Evolutionary conservation across 441 rosid species (phyloP), one percentile per base, ranked within the genome.

Genomic region (Cnidoscolus chayamansa): DNA sequence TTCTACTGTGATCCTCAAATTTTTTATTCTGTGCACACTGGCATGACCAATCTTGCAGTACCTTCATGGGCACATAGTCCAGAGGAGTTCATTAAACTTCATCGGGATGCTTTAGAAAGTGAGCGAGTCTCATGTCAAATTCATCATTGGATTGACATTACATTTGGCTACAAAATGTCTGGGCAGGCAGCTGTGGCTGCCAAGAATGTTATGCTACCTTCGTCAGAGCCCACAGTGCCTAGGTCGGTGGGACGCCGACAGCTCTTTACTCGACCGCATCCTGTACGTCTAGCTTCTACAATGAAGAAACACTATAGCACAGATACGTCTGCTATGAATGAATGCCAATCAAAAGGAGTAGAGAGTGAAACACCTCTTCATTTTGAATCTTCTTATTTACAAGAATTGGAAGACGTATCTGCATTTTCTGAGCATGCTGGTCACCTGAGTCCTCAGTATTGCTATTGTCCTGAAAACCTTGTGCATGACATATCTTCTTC

Each of bases 101-200:
- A 94, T 81, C 84, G 90, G 74, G 94, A 90, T 78, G 97, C 98
- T 72, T 80, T 94, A 72, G 98, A 94, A 84, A 87, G 96, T 75
- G 82, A 88, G 45, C 81, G 80, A 66, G 97, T 92, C 73, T 94
- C 98, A 49, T 51, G 84, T 74, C 84, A 81, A 76, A 84, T 94
- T 78, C 95, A 94, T 83, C 84, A 89, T 40, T 94, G 97, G 97
- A 92, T 94, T 67, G 97, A 94, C 82, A 90, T 94, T 73, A 92
- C 84, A 65, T 92, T 94, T 70, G 98, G 98, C 68, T 92, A 89
- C 88, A 90, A 92, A 86, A 88, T 92, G 93, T 90, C 96, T 9
- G 98, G 97, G 70, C 77, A 82, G 74, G 95, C 95, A 70, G 97
- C 98, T 81, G 78, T 92, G 84, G 80, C 83, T 54, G 97, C 98